phyloP scores from a whole-genome alignment of 148 eudicot genomes.

The Salicornia ramosissima region DNA sequence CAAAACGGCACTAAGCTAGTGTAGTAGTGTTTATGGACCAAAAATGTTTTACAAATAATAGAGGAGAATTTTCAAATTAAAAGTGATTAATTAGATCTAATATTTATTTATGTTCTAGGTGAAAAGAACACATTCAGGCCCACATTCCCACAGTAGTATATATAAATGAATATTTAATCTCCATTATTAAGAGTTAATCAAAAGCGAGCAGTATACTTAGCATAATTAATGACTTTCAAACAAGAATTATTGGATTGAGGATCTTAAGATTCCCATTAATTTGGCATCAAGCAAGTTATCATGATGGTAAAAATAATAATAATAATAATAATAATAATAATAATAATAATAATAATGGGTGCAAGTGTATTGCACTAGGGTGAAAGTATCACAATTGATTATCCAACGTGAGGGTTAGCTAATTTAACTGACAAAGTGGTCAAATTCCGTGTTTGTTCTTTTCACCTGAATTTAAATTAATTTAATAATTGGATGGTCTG shows the following conservation, averaged over 20 bases:
- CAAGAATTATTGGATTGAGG: neutral
- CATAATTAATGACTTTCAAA: neutral
- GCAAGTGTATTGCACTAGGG: neutral
- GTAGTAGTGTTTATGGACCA: neutral
- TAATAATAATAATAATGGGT: neutral
- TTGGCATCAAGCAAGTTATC: neutral
- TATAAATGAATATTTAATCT: neutral
- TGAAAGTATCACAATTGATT: neutral
- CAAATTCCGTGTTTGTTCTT: neutral
- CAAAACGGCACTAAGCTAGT: too few species aligned
- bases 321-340: too few species aligned
- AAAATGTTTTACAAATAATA: neutral
- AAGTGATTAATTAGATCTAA: neutral
- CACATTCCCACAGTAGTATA: conserved; percentile 11
- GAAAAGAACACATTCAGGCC: neutral
- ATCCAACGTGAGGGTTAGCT: neutral
- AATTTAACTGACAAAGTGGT: neutral
- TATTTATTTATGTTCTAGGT: neutral
- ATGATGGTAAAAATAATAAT: neutral
- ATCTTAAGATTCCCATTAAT: neutral
- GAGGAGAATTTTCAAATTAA: neutral
- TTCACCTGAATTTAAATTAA: too few species aligned
- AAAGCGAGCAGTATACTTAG: neutral
- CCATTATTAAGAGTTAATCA: neutral
- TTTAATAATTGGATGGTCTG: too few species aligned